phyloP scores from a whole-genome alignment of 1,284 basidiomycete genomes.

The Moniliella sp. region DNA sequence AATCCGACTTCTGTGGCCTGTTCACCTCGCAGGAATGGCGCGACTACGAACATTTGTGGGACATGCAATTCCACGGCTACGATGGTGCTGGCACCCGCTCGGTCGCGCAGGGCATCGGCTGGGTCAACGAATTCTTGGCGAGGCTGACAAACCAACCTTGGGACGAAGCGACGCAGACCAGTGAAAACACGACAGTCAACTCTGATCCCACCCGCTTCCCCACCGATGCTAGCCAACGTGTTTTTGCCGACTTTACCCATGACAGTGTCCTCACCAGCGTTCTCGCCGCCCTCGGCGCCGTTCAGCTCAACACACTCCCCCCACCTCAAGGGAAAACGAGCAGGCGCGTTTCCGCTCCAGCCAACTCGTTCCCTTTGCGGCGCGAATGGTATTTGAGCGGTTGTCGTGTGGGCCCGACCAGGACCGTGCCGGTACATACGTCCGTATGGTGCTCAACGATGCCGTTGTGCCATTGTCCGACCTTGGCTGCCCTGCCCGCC shows the following conservation, averaged over 20 bases:
- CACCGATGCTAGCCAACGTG: conserved; percentile 11
- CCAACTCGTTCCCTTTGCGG: conserved; percentile 17
- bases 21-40: conserved; percentile 76
- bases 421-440: conserved; percentile 45
- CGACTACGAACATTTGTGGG: conserved; percentile 41
- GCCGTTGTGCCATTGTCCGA: conserved; percentile 63
- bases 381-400: conserved; percentile 14
- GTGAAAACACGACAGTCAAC: conserved; percentile 25
- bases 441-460: conserved; percentile 65
- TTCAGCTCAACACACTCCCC: conserved; percentile 1
- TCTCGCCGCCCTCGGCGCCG: conserved; percentile 13
- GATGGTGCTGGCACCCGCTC: conserved; percentile 56
- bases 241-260: conserved; percentile 31
- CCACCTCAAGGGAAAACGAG: conserved; percentile 11
- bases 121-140: conserved; percentile 38
- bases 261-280: conserved; percentile 18
- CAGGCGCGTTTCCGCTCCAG: conserved; percentile 12
- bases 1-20: conserved; percentile 50
- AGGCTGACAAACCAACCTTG: conserved; percentile 11
- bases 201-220: conserved; percentile 14
- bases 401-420: conserved; percentile 9
- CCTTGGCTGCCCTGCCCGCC: conserved; percentile 43
- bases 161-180: conserved; percentile 14
- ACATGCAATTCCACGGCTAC: conserved; percentile 39
- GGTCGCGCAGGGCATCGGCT: conserved; percentile 61